Percentiles rank a stretch among this genome's conserved stretches.
phyloP scores from a whole-genome alignment of 805 yeast genomes.

The Komagataella populi region DNA sequence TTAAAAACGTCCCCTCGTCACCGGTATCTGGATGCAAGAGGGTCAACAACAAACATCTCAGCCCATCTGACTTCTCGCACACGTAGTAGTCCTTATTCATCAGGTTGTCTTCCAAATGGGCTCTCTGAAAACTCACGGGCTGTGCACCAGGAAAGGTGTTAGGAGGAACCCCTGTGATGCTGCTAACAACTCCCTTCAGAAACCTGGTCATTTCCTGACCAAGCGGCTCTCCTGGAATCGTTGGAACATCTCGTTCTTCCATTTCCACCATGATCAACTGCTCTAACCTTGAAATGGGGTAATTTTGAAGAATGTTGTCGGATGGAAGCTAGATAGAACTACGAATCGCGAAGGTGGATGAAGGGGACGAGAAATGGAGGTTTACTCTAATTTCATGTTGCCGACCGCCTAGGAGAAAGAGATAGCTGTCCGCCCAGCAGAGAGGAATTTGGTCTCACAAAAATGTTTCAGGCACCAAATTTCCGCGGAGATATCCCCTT shows the following conservation, averaged over 20 bases:
- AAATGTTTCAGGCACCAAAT: not conserved
- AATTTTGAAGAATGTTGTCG: not conserved
- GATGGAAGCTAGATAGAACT: not conserved
- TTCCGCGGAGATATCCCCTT: not conserved
- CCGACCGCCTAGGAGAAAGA: not conserved
- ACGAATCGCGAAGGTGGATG: not conserved
- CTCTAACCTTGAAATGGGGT: not conserved
- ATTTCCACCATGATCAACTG: not conserved
- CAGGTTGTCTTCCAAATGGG: conserved; percentile 53
- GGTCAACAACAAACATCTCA: conserved; percentile 66
- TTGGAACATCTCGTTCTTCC: conserved; percentile 50
- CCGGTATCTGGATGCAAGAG: conserved; percentile 47
- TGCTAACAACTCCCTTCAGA: conserved; percentile 53
- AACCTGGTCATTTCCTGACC: conserved; percentile 60
- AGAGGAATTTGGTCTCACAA: not conserved
- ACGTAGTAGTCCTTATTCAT: conserved; percentile 72
- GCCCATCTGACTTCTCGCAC: conserved; percentile 93
- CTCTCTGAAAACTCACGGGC: conserved; percentile 79
- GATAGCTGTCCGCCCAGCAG: not conserved
- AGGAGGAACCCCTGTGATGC: conserved; percentile 41
- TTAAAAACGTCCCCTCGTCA: conserved; percentile 81
- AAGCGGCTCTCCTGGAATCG: conserved; percentile 73
- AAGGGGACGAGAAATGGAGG: not conserved
- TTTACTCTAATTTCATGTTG: not conserved
- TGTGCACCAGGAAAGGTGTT: conserved; percentile 81